Base-by-base conservation (phyloP, 2,329 filamentous ascomycete genomes). In the Penicillium sp. region DNA sequence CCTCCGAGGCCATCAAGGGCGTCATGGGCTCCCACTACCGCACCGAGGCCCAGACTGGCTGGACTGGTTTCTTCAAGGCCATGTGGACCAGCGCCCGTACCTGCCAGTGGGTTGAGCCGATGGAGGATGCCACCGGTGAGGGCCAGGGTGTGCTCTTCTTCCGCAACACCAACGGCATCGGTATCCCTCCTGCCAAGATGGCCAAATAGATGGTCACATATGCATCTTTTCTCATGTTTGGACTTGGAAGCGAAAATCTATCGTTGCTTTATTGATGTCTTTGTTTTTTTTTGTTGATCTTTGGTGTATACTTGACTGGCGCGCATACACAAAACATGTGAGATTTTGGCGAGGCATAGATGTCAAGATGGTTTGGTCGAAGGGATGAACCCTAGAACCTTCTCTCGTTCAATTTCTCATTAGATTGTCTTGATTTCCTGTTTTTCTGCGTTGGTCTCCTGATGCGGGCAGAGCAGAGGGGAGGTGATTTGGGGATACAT, bases 21-120 rank as follows among this genome's bases (percentile, higher is more conserved):
- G 83, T 99, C 76, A 97, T 99, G 93, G 95, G 95, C 76, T 83
- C 84, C 71, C 95, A 99, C 84, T 99, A 99, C 83, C 91, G 93
- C 64, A 81, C 90, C 52, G 89, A 99, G 68, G 88, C 86, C 60
- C 77, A 86, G 75, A 92, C 83, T 55, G 95, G 95, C 47, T 79
- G 89, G 37, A 64, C 88, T 44, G 95, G 95, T 48, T 99, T 99
- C 84, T 74, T 99, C 71, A 85, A 84, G 75, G 87, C 91, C 67
- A 79, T 99, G 74, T 99, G 87, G 85, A 89, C 80, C 66, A 90
- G 85, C 69, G 87, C 91, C 44, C 87, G 95, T 61, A 87, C 84
- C 86, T 99, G 95, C 85, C 92, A 98, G 77, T 99, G 92, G 91
- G 93, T 99, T 62, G 95, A 99, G 87, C 92, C 93, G 55, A 92